Base-by-base conservation (phyloP, 164 flowering plant genomes). In the Chloranthus sessilifolius region DNA sequence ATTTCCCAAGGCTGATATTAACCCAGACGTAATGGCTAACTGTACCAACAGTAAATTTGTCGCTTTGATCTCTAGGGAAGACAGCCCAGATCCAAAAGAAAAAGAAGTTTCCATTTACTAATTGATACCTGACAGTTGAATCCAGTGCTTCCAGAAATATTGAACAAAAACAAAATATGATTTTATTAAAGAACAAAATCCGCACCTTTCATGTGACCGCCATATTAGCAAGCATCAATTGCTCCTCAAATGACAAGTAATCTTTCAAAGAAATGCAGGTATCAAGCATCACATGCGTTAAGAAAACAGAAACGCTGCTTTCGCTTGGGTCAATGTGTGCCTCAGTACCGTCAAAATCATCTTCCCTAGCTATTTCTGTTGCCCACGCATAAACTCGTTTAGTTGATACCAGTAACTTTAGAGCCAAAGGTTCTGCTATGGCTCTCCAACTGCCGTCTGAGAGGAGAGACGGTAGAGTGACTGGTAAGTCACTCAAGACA, bases 401-500 rank as follows among this genome's bases (percentile, higher is more conserved):
- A 2, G 78, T 73, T 34, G 75, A 73, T 60, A 61, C 54, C 67
- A 73, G 86, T 8, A 94, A 67, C 59, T 60, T 37, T 15, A 74
- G 59, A 43, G 59, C 78, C 9, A 80, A 64, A 22, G 79, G 11
- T 55, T 78, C 86, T 16, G 88, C 82, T 41, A 84, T 52, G 2
- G 19, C 31, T 22, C 24, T 67, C 95, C 92, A 94, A 52, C 55
- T 49, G 26, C 74, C 68, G 23, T 74, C 72, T 16, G 75, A 70
- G 25, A 92, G 58, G 53, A 94, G 86, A 41, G 95, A 78, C 9
- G 83, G 44, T 5, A 94, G 79, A 25, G 95, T 82, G 33, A 80
- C 75, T 3, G 99, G 85, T 38, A 94, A 74, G 56, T 88, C 89
- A 47, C 69, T 74, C 66, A 89, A 53, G 39, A 86, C 92, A n/a